Base-by-base conservation (phyloP, 2,329 filamentous ascomycete species). In the Trichoderma citrinoviride region DNA sequence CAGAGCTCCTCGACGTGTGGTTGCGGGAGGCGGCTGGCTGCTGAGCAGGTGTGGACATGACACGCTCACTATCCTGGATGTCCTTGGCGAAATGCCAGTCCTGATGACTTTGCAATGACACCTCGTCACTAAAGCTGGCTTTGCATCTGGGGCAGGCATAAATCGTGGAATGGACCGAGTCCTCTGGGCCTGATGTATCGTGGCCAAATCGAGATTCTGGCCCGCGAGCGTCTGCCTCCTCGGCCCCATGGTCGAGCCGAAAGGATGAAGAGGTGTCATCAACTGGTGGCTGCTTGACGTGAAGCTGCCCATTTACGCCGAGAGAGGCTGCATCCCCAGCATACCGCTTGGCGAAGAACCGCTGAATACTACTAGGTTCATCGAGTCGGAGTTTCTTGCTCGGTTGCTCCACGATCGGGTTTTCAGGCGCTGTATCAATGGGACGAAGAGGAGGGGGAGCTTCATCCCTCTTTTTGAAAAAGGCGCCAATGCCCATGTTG, bases 81-180 rank as follows among this genome's bases (percentile, higher is more conserved):
- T 94, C 90, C 77, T 91, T 92, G 52, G 95, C 95, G 77, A 97
- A 90, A 78, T 99, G 95, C 89, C 93, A 98, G 76, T 99, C 95
- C 61, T 89, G 82, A 75, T 99, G 95, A 77, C 91, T 93, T 69
- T 88, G 84, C 53, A 87, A 73, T 70, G 84, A 83, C 64, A 89
- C 85, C 27, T 80, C 73, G 44, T 82, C 79, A 14, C 82, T 80
- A 40, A 95, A 80, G n/a, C 75, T 73, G 71, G 84, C 82, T 66
- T 84, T 82, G 76, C 93, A 97, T 67, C 86, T 86, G 56, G 80
- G 74, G 75, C 92, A 96, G 46, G 76, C 29, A 71, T 70, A 81
- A 77, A 52, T 44, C 43, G 72, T 74, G 68, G 77, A 75, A 71
- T 74, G 25, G 27, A 14, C 19, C 7, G 23, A 15, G 23, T 46